Conservation (phyloP, 2,329 filamentous ascomycete species). For the Colletotrichum zoysiae region DNA sequence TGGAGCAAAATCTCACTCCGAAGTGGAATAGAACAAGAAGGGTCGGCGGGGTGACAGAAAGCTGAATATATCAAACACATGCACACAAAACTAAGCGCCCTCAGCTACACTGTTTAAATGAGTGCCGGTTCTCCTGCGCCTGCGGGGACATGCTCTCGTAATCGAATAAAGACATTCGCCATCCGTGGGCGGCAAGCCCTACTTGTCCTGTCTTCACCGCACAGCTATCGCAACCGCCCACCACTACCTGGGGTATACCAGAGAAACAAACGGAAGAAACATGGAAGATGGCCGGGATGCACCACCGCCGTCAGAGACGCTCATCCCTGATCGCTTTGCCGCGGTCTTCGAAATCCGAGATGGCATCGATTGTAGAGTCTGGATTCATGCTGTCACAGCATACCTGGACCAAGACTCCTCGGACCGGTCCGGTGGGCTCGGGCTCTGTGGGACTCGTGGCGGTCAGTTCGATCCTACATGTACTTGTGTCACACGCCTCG, state of each 20-base stretch:
- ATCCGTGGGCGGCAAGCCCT: neutral
- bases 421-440: slow-evolving; percentile 45
- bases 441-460: slow-evolving; percentile 31
- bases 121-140: neutral
- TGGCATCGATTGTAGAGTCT: slow-evolving; percentile 45
- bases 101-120: neutral
- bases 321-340: neutral
- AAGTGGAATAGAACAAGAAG: slow-evolving; percentile 4
- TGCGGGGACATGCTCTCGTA: neutral
- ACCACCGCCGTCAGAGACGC: neutral
- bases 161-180: neutral
- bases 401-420: slow-evolving; percentile 52
- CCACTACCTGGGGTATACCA: neutral
- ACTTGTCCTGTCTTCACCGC: neutral
- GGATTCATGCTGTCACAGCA: slow-evolving; percentile 50
- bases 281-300: neutral
- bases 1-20: neutral
- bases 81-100: neutral
- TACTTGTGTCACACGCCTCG: neutral
- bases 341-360: slow-evolving; percentile 48
- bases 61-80: slow-evolving; percentile 25
- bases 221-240: neutral
- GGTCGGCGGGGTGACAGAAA: neutral
- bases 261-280: neutral
- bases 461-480: neutral